Percentiles rank a stretch among this genome's conserved stretches.
These are phyloP conservation scores for Discostella stelligeroides DNA, from an alignment of 108 stramenopile species.

Conservation along the genomic window DNA sequence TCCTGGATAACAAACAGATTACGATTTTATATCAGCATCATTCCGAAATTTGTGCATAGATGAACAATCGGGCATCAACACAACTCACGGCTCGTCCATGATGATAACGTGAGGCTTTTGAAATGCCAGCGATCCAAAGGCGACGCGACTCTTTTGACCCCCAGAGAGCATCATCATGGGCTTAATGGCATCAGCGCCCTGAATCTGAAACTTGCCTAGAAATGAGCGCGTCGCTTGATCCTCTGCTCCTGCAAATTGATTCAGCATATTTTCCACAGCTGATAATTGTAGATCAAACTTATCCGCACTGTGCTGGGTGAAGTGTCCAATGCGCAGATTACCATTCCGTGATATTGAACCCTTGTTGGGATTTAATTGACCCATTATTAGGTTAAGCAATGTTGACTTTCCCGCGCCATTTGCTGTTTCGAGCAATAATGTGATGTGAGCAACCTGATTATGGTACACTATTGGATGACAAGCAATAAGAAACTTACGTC, in stretches of 20 bases:
- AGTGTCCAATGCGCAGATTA: conserved; percentile 90
- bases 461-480: not conserved
- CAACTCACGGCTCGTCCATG: conserved; percentile 79
- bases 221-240: conserved; percentile 92
- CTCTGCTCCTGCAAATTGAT: conserved; percentile 75
- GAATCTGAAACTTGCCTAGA: conserved; percentile 92
- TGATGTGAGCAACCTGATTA: conserved; percentile 10
- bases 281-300: conserved; percentile 88
- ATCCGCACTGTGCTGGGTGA: conserved; percentile 97
- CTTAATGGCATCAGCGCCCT: conserved; percentile 89
- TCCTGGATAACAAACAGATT: conserved; percentile 27
- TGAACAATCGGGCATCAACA: not conserved
- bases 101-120: conserved; percentile 93
- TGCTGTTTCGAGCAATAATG: conserved; percentile 40
- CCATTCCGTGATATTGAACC: conserved; percentile 89
- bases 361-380: conserved; percentile 69
- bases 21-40: no score
- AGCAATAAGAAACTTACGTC: not conserved
- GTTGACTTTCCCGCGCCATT: conserved; percentile 86
- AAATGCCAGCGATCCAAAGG: conserved; percentile 95
- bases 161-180: conserved; percentile 95
- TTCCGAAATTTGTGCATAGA: not conserved
- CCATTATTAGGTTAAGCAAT: conserved; percentile 93
- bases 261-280: conserved; percentile 91
- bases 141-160: conserved; percentile 95